Evolutionary conservation across 106 monocot genomes (phyloP), one percentile per base, ranked within the genome.

Genomic region (Cymbidium sinense): DNA sequence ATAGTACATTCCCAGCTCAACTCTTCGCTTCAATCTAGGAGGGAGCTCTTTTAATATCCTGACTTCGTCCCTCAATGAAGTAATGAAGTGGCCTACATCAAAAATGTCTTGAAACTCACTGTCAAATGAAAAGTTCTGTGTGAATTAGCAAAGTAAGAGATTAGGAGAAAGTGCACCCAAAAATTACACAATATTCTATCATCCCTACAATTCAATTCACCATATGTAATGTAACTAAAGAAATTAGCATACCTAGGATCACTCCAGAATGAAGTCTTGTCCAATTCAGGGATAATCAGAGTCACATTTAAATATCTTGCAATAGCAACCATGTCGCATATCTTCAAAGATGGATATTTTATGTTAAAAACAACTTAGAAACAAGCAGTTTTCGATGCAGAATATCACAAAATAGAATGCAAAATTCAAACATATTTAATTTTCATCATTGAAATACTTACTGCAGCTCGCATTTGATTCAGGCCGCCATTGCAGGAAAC

Each of bases 401-500:
- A 71, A 71, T 71, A 0, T 19, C 18, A 71, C 18, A 28, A 71
- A 12, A 29, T 0, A 76, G 44, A 76, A 51, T 50, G 54, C 0
- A 34, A 21, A 76, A 12, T 55, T 25, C 50, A 76, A 10, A 29
- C 28, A 54, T 25, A 55, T 34, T 50, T 58, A 41, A 77, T 77
- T 27, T 61, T 39, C 19, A 25, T 6, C 1, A 36, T 15, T 72
- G 43, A 64, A 61, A 75, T 82, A 73, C 94, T 86, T 87, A 99
- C 98, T 3, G 94, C 98, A 76, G 98, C 85, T 84, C 98, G 85
- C 98, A 99, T 99, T 83, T 98, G 98, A 80, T 95, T 95, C 72
- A 98, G 90, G 33, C 98, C 98, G 74, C 98, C 98, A 87, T 98
- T 98, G 82, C 98, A 98, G 50, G 94, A 98, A 69, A 98, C 94